Conservation (phyloP, 108 stramenopile species). For the Stephanodiscus minutulus region DNA sequence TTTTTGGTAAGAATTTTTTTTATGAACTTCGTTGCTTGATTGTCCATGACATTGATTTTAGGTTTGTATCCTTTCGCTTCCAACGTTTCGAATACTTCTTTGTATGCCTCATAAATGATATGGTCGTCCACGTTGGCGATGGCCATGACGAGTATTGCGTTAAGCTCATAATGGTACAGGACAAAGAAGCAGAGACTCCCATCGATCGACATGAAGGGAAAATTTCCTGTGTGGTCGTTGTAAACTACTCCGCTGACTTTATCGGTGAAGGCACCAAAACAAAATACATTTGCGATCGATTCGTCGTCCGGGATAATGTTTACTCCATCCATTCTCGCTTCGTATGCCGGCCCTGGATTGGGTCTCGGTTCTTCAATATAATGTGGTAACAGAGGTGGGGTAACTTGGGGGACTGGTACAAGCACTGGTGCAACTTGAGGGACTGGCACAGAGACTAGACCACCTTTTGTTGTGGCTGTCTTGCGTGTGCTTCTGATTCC, state of each 20-base stretch:
- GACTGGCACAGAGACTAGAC: too few species aligned
- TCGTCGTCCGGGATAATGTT: too few species aligned
- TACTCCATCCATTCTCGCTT: too few species aligned
- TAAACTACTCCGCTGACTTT: slow-evolving; percentile 2
- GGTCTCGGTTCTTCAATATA: too few species aligned
- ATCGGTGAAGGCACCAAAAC: slow-evolving; percentile 17
- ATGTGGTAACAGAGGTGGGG: too few species aligned
- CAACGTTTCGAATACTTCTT: not conserved
- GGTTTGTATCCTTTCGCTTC: not conserved
- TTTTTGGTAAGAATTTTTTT: not conserved
- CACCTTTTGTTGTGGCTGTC: too few species aligned
- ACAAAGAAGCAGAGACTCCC: slow-evolving; percentile 45
- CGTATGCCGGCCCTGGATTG: too few species aligned
- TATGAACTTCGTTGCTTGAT: not conserved
- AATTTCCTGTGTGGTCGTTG: slow-evolving; percentile 38
- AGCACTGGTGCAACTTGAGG: too few species aligned
- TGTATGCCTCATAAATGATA: not conserved
- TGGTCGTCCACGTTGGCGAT: not conserved
- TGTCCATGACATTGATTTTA: not conserved
- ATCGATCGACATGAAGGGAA: slow-evolving; percentile 24
- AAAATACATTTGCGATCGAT: not conserved
- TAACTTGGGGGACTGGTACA: too few species aligned
- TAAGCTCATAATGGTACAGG: slow-evolving; percentile 49
- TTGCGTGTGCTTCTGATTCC: not conserved
- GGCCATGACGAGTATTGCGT: slow-evolving; percentile 39